Base-by-base conservation (phyloP, 2,329 filamentous ascomycete species). In the Colletotrichum lupini region DNA sequence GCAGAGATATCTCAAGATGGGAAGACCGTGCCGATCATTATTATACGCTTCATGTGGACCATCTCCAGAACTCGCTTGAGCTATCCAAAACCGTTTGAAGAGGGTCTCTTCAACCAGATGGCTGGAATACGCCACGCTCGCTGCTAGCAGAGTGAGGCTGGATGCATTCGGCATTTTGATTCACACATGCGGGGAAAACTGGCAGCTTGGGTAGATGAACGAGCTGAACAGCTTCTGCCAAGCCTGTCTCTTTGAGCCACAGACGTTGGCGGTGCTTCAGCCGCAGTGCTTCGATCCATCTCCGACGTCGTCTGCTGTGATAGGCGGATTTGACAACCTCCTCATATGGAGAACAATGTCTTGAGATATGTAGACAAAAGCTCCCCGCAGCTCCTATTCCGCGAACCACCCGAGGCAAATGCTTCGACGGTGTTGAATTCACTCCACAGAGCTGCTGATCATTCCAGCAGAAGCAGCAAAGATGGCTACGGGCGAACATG, bases 251-350 rank as follows among this genome's bases (percentile, higher is more conserved):
- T 49, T 49, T 49, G 26, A 57, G 32, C 42, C 53, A 63, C 12
- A n/a, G 49, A 52, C 55, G 28, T 60, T 65, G 59, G 70, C n/a
- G 59, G 11, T 22, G 30, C n/a, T 49, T 64, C 59, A 72, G 69
- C 53, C 59, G 65, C 69, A 59, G 53, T 58, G 53, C 37, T 46
- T 32, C 11, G 42, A 22, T 46, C 24, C 22, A 72, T 68, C 14
- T 63, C 65, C 65, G 69, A 59, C 5, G 30, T 37, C 67, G 28
- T 53, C 37, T 42, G 52, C 32, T 59, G 35, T 37, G 24, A 26
- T n/a, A 19, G 24, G 53, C 7, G 14, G 28, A 64, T 59, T 73
- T 60, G 66, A 59, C 7, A 46, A 46, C 2, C 19, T 46, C 19
- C 42, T 2, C 42, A 46, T 16, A 8, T 46, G 37, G 37, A 46